Evolutionary conservation across 176 grass and related monocot species (phyloP).

Genomic region (Eremochloa ophiuroides): DNA sequence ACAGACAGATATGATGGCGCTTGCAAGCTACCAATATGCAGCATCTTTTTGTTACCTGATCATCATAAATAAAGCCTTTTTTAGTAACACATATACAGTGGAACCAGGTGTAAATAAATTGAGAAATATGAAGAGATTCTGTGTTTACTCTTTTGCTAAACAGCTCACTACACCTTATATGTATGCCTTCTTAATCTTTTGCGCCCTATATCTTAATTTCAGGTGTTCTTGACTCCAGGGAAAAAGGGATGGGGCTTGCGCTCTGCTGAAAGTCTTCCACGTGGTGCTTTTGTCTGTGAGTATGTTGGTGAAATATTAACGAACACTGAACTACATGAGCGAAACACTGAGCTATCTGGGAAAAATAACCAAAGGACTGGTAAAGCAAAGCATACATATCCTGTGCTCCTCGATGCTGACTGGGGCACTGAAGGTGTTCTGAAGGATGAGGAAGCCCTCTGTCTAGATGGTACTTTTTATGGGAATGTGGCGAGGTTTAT

Average conservation of each 20-base stretch:
- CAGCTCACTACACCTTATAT: background rate
- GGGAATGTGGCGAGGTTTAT: conserved; percentile 92
- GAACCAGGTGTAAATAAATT: background rate
- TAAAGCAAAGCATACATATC: conserved; percentile 65
- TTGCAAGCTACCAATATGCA: background rate
- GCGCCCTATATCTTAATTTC: conserved; percentile 16
- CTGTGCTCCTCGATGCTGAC: conserved; percentile 70
- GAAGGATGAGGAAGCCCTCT: conserved; percentile 82
- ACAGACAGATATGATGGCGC: background rate
- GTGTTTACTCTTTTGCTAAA: background rate
- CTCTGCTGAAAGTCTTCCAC: conserved; percentile 52
- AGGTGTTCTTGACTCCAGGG: conserved; percentile 79
- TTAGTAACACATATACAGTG: background rate
- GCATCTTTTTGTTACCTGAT: background rate
- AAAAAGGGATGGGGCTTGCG: conserved; percentile 83
- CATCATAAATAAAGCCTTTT: background rate
- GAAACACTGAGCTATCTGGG: background rate
- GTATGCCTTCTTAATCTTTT: background rate
- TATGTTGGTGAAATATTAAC: conserved; percentile 93
- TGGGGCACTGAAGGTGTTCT: conserved; percentile 76
- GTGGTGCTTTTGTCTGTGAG: conserved; percentile 85
- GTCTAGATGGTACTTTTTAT: conserved; percentile 85
- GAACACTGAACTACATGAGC: conserved; percentile 80
- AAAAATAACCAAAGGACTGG: conserved; percentile 22
- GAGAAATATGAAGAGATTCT: background rate